These are phyloP conservation scores for Globisporangium nodosum DNA, from an alignment of 352 stramenopile species.

Conservation along the genomic window DNA sequence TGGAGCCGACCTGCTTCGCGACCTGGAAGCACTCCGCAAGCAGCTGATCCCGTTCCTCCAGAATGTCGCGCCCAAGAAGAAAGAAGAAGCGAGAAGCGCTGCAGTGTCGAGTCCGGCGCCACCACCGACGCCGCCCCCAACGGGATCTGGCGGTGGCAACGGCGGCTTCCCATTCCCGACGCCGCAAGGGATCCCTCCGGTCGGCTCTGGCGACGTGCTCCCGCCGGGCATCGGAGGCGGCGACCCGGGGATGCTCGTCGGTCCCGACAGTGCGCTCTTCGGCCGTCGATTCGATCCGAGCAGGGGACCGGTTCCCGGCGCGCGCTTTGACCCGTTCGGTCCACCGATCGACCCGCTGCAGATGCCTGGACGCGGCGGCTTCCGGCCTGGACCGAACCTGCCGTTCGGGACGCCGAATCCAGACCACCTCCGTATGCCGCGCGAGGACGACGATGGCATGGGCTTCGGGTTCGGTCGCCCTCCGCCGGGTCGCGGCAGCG, in stretches of 20 bases:
- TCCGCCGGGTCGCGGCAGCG: conserved; percentile 18
- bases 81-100: conserved; percentile 9
- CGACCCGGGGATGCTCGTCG: conserved; percentile 68
- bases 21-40: conserved; percentile 39
- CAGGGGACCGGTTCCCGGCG: conserved; percentile 53
- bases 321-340: conserved; percentile 82
- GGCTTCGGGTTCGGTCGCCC: conserved; percentile 38
- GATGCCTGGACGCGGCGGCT: conserved; percentile 26
- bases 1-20: conserved; percentile 37
- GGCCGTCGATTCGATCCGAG: conserved; percentile 48
- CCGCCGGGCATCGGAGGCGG: conserved; percentile 51
- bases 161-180: conserved; percentile 6
- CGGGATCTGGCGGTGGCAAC: background rate
- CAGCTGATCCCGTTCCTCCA: conserved; percentile 53
- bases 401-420: conserved; percentile 74
- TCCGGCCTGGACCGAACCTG: conserved; percentile 37
- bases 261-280: conserved; percentile 71
- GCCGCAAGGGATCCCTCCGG: conserved; percentile 9
- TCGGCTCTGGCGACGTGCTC: conserved; percentile 64
- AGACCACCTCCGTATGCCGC: conserved; percentile 77
- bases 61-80: conserved; percentile 43
- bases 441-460: conserved; percentile 44
- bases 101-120: background rate
- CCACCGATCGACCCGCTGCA: conserved; percentile 50
- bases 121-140: background rate